Evolutionary conservation across 2,329 filamentous ascomycete species (phyloP).

Genomic region (Fusarium buxicola): DNA sequence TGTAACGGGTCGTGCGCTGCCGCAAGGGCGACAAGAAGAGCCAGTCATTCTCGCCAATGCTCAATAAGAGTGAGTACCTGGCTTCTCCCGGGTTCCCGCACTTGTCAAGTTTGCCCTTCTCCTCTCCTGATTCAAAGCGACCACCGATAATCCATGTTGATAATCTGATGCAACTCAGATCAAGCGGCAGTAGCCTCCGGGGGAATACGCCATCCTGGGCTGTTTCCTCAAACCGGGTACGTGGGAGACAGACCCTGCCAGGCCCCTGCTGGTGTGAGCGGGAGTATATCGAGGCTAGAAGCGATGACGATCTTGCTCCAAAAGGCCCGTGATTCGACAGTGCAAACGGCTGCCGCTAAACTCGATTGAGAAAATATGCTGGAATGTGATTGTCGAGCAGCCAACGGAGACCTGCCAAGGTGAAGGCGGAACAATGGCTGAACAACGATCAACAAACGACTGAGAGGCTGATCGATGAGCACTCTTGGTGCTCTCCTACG

Average conservation of each 20-base stretch:
- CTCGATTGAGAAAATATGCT: slow-evolving; percentile 25
- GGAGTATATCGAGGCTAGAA: slow-evolving; percentile 10
- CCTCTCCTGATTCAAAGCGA: slow-evolving; percentile 6
- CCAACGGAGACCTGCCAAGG: not conserved
- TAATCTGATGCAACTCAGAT: slow-evolving; percentile 6
- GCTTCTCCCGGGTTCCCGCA: not conserved
- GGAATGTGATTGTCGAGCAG: not conserved
- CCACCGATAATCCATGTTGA: slow-evolving; percentile 17
- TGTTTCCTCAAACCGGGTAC: slow-evolving; percentile 21
- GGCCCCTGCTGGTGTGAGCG: slow-evolving; percentile 10
- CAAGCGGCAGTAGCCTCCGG: slow-evolving; percentile 5
- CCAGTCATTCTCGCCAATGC: not conserved
- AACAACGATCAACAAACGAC: not conserved
- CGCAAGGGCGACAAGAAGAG: slow-evolving; percentile 6
- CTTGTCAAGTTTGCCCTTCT: slow-evolving; percentile 22
- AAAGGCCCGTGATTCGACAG: slow-evolving; percentile 25
- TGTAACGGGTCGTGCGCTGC: slow-evolving; percentile 31
- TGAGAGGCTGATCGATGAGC: not conserved
- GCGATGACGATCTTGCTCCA: slow-evolving; percentile 13
- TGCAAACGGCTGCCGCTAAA: slow-evolving; percentile 28
- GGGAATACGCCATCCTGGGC: not conserved
- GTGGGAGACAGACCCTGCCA: slow-evolving; percentile 15
- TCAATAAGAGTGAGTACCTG: slow-evolving; percentile 6
- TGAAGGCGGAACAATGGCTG: not conserved
- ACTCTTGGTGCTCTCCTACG: slow-evolving; percentile 1